A percentile compares a stretch with the other conserved stretches of the same genome.
These are phyloP conservation scores for Benincasa hispida DNA, from an alignment of 306 rosid genomes.

Conservation along the genomic window DNA sequence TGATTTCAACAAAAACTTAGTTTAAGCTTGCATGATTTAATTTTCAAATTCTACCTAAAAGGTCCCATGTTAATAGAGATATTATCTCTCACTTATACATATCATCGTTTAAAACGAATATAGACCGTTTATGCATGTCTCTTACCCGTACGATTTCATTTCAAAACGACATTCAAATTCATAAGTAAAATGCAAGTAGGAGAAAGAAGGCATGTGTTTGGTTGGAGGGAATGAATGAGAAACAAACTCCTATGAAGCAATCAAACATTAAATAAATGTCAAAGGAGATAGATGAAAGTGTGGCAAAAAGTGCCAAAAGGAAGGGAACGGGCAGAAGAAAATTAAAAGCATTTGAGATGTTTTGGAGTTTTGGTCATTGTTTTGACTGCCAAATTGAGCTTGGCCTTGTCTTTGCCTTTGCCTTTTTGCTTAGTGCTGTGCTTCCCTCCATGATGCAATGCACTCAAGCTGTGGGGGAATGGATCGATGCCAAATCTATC, in stretches of 20 bases:
- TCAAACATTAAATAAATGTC: neutral
- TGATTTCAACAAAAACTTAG: no score
- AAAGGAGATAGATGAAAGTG: neutral
- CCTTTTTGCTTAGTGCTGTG: neutral
- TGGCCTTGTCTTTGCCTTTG: neutral
- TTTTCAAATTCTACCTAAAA: neutral
- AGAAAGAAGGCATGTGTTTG: neutral
- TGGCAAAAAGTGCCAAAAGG: neutral
- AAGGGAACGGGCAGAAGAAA: constrained; percentile 3
- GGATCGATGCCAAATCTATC: neutral
- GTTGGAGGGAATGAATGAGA: neutral
- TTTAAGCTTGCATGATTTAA: neutral
- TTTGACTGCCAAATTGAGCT: neutral
- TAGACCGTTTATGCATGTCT: neutral
- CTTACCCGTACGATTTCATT: neutral
- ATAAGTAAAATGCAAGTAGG: neutral
- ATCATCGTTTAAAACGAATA: neutral
- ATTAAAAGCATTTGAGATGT: neutral
- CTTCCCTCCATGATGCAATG: neutral
- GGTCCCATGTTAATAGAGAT: neutral
- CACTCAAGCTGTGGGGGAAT: neutral
- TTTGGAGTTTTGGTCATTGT: neutral
- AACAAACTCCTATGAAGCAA: neutral
- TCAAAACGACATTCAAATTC: neutral
- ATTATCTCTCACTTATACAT: neutral